Conservation (phyloP, 495 filamentous ascomycete species). For the Extremus antarcticus region DNA sequence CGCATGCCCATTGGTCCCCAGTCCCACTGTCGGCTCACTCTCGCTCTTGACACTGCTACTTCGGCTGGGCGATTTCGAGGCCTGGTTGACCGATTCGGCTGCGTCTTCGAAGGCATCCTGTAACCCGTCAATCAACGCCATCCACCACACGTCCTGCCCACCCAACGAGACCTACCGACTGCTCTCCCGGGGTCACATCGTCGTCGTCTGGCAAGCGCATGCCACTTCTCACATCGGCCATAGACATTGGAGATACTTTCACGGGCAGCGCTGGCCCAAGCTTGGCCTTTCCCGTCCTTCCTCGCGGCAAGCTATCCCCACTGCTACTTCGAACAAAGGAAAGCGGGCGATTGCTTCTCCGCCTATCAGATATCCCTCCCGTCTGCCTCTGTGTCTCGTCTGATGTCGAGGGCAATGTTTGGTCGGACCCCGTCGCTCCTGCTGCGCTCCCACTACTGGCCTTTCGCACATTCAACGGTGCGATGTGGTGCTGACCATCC, state of each 20-base stretch:
- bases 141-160: background rate
- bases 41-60: constrained; percentile 11
- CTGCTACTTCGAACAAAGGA: background rate
- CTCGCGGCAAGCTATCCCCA: background rate
- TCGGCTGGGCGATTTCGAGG: constrained; percentile 1
- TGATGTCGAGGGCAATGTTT: background rate
- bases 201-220: background rate
- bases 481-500: background rate
- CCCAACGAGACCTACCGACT: background rate
- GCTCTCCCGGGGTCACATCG: background rate
- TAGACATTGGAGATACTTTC: background rate
- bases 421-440: background rate
- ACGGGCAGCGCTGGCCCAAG: background rate
- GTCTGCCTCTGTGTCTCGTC: background rate
- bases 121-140: background rate
- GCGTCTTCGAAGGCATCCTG: constrained; percentile 76
- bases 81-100: constrained; percentile 41
- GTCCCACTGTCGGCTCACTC: constrained; percentile 24
- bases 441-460: background rate
- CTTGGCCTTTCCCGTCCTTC: background rate
- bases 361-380: background rate
- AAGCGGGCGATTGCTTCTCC: background rate
- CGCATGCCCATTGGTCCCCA: constrained; percentile 23
- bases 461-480: background rate
- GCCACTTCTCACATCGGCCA: background rate